These are phyloP conservation scores for Clathrus columnatus DNA, from an alignment of 768 basidiomycete genomes.

Conservation along the genomic window DNA sequence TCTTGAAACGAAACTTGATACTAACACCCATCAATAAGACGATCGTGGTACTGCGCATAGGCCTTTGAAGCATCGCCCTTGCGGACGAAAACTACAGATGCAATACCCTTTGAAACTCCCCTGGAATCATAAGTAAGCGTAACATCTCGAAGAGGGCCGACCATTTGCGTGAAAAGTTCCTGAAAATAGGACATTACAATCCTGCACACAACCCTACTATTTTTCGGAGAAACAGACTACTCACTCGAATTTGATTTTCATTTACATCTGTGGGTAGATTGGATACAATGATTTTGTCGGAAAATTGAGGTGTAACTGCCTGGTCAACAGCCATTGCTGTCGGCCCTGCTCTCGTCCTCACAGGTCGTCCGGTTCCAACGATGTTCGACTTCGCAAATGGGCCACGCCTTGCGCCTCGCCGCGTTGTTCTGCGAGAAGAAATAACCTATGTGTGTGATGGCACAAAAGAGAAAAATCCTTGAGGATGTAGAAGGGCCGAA, in stretches of 20 bases:
- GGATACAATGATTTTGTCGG: slow-evolving; percentile 93
- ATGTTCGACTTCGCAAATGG: slow-evolving; percentile 15
- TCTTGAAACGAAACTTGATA: slow-evolving; percentile 43
- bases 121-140: slow-evolving; percentile 76
- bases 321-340: slow-evolving; percentile 21
- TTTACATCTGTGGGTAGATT: slow-evolving; percentile 92
- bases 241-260: slow-evolving; percentile 88
- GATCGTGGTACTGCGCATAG: slow-evolving; percentile 90
- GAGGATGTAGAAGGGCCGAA: slow-evolving; percentile 19
- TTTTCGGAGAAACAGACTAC: slow-evolving; percentile 16
- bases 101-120: slow-evolving; percentile 87
- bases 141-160: slow-evolving; percentile 80
- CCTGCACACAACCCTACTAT: background rate
- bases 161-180: slow-evolving; percentile 90
- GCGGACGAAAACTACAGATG: slow-evolving; percentile 75
- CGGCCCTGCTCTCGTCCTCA: slow-evolving; percentile 30
- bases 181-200: slow-evolving; percentile 23
- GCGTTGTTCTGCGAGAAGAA: slow-evolving; percentile 5
- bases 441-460: slow-evolving; percentile 6
- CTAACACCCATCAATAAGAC: slow-evolving; percentile 99
- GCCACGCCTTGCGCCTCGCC: background rate
- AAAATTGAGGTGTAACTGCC: slow-evolving; percentile 29
- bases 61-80: slow-evolving; percentile 90
- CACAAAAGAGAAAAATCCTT: slow-evolving; percentile 9
- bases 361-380: slow-evolving; percentile 29